Evolutionary conservation across 139 green algal genomes (phyloP).

Genomic region (Micractinium sp.): DNA sequence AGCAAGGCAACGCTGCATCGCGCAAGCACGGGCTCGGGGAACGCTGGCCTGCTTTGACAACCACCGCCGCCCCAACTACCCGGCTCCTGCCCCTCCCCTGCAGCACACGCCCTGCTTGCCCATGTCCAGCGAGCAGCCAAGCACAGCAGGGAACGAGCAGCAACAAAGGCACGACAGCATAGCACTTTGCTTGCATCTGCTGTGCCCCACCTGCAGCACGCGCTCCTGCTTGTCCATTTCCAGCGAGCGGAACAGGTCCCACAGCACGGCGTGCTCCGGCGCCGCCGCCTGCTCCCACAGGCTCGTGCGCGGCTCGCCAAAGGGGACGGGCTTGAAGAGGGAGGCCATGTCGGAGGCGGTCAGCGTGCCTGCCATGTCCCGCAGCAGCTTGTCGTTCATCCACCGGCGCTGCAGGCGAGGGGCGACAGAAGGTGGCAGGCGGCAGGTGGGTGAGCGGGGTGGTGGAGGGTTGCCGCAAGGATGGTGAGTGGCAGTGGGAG

Average conservation of each 20-base stretch:
- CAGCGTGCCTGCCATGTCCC: conserved; percentile 56
- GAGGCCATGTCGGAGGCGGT: conserved; percentile 58
- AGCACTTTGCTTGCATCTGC: background rate
- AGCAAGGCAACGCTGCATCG: too few relatives aligned
- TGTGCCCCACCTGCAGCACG: conserved; percentile 48
- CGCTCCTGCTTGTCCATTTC: conserved; percentile 58
- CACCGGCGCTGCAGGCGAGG: conserved; percentile 35
- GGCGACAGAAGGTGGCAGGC: background rate
- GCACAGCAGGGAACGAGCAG: too few relatives aligned
- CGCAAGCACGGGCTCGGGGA: too few relatives aligned
- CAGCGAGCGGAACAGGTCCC: conserved; percentile 60
- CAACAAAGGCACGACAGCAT: background rate
- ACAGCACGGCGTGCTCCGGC: conserved; percentile 37
- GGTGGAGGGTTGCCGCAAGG: background rate
- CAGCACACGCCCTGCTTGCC: too few relatives aligned
- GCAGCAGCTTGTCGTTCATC: conserved; percentile 61
- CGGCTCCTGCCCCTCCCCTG: too few relatives aligned
- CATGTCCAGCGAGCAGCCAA: too few relatives aligned
- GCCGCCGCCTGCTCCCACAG: conserved; percentile 27
- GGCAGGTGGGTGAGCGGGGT: too few relatives aligned
- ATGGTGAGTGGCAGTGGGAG: too few relatives aligned
- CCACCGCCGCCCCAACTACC: too few relatives aligned
- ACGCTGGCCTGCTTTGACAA: too few relatives aligned
- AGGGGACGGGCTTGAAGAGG: conserved; percentile 66
- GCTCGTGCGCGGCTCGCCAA: conserved; percentile 48